Evolutionary conservation across 768 basidiomycete species (phyloP), one percentile per base, ranked within the genome.

Genomic region (Boletellus sp.): DNA sequence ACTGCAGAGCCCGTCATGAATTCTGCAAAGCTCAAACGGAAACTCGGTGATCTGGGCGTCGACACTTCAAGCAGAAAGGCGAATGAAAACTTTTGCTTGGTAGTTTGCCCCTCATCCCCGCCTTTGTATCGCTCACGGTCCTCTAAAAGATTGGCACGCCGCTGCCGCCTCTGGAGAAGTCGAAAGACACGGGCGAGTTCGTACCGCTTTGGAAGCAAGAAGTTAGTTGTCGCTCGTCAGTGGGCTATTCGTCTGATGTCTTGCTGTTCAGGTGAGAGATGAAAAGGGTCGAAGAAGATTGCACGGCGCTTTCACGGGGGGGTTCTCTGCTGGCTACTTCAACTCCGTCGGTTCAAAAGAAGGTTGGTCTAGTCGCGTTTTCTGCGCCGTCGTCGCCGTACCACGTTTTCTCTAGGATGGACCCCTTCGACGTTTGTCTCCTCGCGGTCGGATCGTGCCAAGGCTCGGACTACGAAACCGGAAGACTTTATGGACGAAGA

Each of bases 401-500:
- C 19, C 1, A 20, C 32, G n/a, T 42, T 6, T 17, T 47, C 8
- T 56, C 0, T 57, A 96, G 94, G 95, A 83, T 99, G 94, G 94
- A 68, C 91, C 8, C 96, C 96, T 0, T 79, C 87, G 31, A 90
- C 90, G 3, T 99, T 98, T 68, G 84, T 90, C 13, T 97, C 95
- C 0, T 96, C 94, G 7, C 80, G 94, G 28, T 69, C 65, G 24
- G 87, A 90, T 38, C 81, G 94, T 42, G 81, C 81, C 40, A 85
- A 85, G 65, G 47, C 53, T 23, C 76, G 79, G 58, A 70, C 69
- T 3, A 70, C 76, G n/a, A 77, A 78, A 28, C 86, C 92, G 0
- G 91, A 95, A 68, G 93, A 96, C 64, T 98, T 91, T 64, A 98
- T 99, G 96, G 96, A 99, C 70, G 96, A 97, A 37, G 96, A 99